A percentile compares a stretch with the other conserved stretches of the same genome.
phyloP scores from a whole-genome alignment of 2,329 filamentous ascomycete species.

The Diplocarpon rosae region DNA sequence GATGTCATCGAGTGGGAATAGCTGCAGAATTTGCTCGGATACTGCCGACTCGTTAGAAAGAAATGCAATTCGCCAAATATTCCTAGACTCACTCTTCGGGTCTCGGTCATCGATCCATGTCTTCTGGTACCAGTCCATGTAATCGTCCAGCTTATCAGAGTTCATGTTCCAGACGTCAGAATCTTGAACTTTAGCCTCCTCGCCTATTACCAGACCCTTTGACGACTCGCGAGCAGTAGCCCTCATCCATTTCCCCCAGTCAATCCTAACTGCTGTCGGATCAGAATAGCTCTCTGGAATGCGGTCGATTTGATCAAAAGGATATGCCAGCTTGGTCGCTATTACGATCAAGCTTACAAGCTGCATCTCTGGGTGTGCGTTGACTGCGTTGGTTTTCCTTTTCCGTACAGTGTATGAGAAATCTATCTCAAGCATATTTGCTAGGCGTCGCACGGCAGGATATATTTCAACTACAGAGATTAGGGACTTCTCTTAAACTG shows the following conservation, averaged over 20 bases:
- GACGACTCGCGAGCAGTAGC: slow-evolving; percentile 31
- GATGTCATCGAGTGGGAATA: slow-evolving; percentile 26
- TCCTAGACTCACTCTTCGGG: slow-evolving; percentile 27
- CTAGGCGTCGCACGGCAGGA: slow-evolving; percentile 44
- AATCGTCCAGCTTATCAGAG: slow-evolving; percentile 55
- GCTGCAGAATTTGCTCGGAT: slow-evolving; percentile 25
- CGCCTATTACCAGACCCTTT: slow-evolving; percentile 28
- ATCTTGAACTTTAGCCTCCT: slow-evolving; percentile 46
- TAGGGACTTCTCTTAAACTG: slow-evolving; percentile 1
- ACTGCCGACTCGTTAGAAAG: slow-evolving; percentile 16
- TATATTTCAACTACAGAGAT: slow-evolving; percentile 50
- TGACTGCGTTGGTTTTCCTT: slow-evolving; percentile 32
- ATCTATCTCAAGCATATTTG: slow-evolving; percentile 31
- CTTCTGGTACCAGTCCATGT: slow-evolving; percentile 68
- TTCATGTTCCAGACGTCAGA: slow-evolving; percentile 52
- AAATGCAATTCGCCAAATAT: background rate
- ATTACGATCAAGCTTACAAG: slow-evolving; percentile 62
- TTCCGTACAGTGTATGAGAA: slow-evolving; percentile 46
- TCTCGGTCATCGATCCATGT: slow-evolving; percentile 44
- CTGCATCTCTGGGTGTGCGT: slow-evolving; percentile 63
- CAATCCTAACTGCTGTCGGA: slow-evolving; percentile 46
- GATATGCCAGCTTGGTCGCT: slow-evolving; percentile 68
- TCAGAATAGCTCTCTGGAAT: slow-evolving; percentile 41
- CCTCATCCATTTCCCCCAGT: slow-evolving; percentile 63
- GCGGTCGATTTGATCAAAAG: slow-evolving; percentile 51